A percentile compares a stretch with the other conserved stretches of the same genome.
Conservation (phyloP, 2,329 filamentous ascomycete genomes). For the Neonectria neomacrospora region DNA sequence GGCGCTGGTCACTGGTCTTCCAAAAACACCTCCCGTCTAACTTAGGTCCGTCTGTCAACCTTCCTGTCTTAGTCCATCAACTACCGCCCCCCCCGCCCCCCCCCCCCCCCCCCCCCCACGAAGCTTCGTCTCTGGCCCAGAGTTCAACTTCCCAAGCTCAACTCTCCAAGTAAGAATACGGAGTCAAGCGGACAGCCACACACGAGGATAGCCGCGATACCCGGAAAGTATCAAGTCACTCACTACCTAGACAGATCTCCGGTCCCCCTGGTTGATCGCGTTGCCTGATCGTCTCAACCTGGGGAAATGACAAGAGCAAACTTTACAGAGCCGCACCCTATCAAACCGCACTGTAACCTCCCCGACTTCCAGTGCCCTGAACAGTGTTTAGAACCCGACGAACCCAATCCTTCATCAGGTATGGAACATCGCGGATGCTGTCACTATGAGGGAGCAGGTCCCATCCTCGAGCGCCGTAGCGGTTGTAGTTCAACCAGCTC, state of each 20-base stretch:
- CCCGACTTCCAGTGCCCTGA: constrained; percentile 83
- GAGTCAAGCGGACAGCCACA: not conserved
- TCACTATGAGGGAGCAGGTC: constrained; percentile 94
- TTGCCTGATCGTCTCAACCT: constrained; percentile 8
- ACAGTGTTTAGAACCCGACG: constrained; percentile 84
- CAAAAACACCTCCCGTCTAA: constrained; percentile 25
- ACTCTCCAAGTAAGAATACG: not conserved
- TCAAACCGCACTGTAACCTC: constrained; percentile 94
- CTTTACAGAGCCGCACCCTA: not conserved
- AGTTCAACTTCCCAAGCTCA: constrained; percentile 4
- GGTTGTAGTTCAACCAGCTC: constrained; percentile 98
- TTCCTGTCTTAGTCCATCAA: constrained; percentile 4
- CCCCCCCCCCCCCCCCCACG: constrained; percentile 12
- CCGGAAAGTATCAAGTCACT: not conserved
- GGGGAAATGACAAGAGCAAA: constrained; percentile 18
- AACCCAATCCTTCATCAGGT: constrained; percentile 89
- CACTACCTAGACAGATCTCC: constrained; percentile 1
- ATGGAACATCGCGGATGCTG: constrained; percentile 90
- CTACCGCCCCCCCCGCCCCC: constrained; percentile 6
- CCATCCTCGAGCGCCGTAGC: constrained; percentile 94
- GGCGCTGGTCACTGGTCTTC: constrained; percentile 11
- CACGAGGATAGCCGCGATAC: not conserved
- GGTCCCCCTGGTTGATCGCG: constrained; percentile 4
- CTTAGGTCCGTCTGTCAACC: constrained; percentile 12
- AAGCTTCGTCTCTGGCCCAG: not conserved